Conservation (phyloP, 306 rosid genomes). For the Crataegus laevigata region DNA sequence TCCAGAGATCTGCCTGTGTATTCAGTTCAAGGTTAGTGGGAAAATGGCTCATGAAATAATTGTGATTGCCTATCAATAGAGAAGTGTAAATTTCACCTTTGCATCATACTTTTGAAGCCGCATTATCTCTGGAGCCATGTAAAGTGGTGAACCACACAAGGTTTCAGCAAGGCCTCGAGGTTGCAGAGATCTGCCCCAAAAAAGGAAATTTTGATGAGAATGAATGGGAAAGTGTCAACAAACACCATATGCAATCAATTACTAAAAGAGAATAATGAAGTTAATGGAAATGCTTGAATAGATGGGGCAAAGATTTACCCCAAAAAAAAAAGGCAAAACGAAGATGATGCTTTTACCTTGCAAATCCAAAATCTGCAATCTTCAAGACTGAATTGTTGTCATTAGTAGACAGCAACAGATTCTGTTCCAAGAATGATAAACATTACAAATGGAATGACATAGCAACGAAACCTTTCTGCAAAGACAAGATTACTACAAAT, state of each 20-base stretch:
- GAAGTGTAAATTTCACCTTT: conserved; percentile 56
- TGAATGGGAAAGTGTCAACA: neutral
- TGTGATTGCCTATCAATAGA: neutral
- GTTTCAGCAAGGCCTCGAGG: conserved; percentile 98
- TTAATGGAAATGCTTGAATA: neutral
- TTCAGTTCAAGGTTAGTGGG: conserved; percentile 40
- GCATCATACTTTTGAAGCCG: conserved; percentile 97
- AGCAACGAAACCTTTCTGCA: conserved; percentile 32
- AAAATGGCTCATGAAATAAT: conserved; percentile 18
- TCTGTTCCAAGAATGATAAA: conserved; percentile 63
- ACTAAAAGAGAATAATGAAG: neutral
- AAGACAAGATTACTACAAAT: conserved; percentile 12
- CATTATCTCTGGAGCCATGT: conserved; percentile 99
- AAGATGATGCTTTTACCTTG: conserved; percentile 46
- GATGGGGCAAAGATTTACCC: neutral
- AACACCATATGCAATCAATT: neutral
- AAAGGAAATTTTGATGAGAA: neutral
- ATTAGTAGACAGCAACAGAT: conserved; percentile 78
- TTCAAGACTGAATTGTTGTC: conserved; percentile 71
- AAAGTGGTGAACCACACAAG: conserved; percentile 98
- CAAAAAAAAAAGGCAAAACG: neutral
- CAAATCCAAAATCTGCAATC: conserved; percentile 99
- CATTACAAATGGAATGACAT: conserved; percentile 34
- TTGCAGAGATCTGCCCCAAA: conserved; percentile 73
- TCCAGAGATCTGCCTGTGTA: conserved; percentile 99